Base-by-base conservation (phyloP, 441 rosid species). In the Bruguiera hainesii region DNA sequence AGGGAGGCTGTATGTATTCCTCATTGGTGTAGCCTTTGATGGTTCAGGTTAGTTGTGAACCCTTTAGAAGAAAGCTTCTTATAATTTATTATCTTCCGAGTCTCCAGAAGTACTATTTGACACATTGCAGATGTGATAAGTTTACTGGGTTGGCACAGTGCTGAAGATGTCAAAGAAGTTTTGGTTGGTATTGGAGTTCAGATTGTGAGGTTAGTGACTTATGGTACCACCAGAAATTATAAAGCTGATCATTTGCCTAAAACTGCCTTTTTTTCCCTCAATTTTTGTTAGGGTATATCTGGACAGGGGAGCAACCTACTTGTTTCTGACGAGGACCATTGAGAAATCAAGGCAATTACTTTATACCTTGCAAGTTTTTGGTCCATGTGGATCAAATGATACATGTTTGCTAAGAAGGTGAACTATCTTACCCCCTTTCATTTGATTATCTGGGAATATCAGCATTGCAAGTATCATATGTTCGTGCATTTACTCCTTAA, bases 151-250 rank as follows among this genome's bases (percentile, higher is more conserved):
- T 80, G 84, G 74, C 91, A 89, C 76, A 76, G 65, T 74, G 73
- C 83, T 81, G 93, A 79, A 73, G 97, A 87, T 71, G 82, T 91
- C 74, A 78, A 76, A 78, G 88, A 85, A 70, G 80, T 91, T 67
- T 68, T 82, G 63, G 79, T 89, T 56, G 93, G 98, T 70, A 69
- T 93, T 56, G 91, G 96, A 70, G 90, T 90, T 77, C 98, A 89
- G 83, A 72, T 84, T 76, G 76, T 86, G 76, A 90, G 97, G 98
- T 93, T 70, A 66, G 90, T 78, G 59, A 63, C 61, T 80, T 72
- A 57, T 73, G 68, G 29, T 68, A 61, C 63, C 61, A 25, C 37
- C 62, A 39, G 63, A 60, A 28, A 56, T 69, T 61, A 29, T 61
- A 63, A 42, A 68, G 60, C 23, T 50, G 23, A 59, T 69, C 58